Evolutionary conservation across 345 rosid genomes (phyloP).

Genomic region (Draba incana): DNA sequence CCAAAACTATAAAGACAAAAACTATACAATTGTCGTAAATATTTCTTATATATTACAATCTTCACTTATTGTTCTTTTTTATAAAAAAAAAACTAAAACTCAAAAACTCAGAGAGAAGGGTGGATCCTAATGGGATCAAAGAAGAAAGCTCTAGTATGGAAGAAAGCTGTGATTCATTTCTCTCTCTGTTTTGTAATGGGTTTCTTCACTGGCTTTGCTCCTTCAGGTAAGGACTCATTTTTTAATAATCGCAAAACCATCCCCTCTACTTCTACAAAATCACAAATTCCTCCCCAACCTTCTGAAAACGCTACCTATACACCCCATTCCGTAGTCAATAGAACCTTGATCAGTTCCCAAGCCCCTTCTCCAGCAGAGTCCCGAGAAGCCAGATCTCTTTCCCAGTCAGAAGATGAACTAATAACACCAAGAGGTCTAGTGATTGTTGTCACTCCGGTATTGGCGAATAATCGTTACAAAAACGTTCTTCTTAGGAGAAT

Average conservation of each 20-base stretch:
- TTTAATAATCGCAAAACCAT: constrained; percentile 36
- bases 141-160: constrained; percentile 83
- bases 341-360: constrained; percentile 37
- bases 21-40: neutral
- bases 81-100: neutral
- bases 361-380: constrained; percentile 36
- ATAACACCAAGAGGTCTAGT: constrained; percentile 51
- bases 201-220: constrained; percentile 88
- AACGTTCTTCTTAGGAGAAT: constrained; percentile 67
- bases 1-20: constrained; percentile 33
- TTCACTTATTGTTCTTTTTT: constrained; percentile 15
- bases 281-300: constrained; percentile 44
- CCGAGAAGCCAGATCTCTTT: constrained; percentile 31
- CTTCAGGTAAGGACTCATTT: constrained; percentile 57
- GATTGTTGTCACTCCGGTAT: constrained; percentile 69
- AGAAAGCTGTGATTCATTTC: constrained; percentile 80
- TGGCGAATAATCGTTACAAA: constrained; percentile 41
- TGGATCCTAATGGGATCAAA: constrained; percentile 56
- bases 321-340: constrained; percentile 29
- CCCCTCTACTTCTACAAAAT: constrained; percentile 31
- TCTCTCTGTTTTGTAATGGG: constrained; percentile 86
- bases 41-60: constrained; percentile 30
- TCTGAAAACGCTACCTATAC: constrained; percentile 33
- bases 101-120: neutral
- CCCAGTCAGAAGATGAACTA: constrained; percentile 24